Evolutionary conservation across 805 yeast species (phyloP), one percentile per base, ranked within the genome.

Genomic region (Allodekkera sacchari): DNA sequence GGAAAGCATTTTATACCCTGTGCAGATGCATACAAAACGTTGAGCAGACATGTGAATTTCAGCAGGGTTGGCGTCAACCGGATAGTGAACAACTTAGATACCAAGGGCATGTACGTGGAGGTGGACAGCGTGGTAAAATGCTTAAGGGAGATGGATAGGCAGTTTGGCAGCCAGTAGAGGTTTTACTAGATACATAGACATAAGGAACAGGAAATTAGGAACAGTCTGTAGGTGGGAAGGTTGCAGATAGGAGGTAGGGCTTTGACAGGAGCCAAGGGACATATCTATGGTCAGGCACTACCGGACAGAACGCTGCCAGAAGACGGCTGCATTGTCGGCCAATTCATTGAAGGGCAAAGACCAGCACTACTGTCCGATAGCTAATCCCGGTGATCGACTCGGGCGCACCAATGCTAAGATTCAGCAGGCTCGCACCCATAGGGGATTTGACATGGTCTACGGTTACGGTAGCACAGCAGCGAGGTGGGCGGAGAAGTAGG

Each of bases 71-170:
- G 83, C 40, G 74, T 84, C 48, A 72, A 81, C 33, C 71, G 77
- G 3, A 61, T 84, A 39, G 87, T 84, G 4, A 82, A 82, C 10
- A 74, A 79, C 44, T 65, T 85, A 42, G 74, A 80, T 19, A 82
- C 94, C 1, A 64, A 81, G 40, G 95, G 94, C 3, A 82, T 83
- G 80, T 84, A 80, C 47, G 94, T 87, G 28, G 96, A 87, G 48
- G 94, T 83, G n/a, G 84, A 80, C 47, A 74, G 85, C 44, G 92
- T 87, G 21, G 94, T 92, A 19, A 80, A 81, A 45, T 87, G 84
- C 14, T 59, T 85, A 39, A 64, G 95, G 22, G 92, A 84, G 45
- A 62, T 87, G 48, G 95, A 87, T 53, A 67, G 83, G 48, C 64
- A 78, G 44, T 63, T 76, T 40, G 54, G 54, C 8, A 48, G 52